Percentiles rank a stretch among this genome's conserved stretches.
Conservation (phyloP, 2,329 filamentous ascomycete species). For the Akanthomyces muscarius region DNA sequence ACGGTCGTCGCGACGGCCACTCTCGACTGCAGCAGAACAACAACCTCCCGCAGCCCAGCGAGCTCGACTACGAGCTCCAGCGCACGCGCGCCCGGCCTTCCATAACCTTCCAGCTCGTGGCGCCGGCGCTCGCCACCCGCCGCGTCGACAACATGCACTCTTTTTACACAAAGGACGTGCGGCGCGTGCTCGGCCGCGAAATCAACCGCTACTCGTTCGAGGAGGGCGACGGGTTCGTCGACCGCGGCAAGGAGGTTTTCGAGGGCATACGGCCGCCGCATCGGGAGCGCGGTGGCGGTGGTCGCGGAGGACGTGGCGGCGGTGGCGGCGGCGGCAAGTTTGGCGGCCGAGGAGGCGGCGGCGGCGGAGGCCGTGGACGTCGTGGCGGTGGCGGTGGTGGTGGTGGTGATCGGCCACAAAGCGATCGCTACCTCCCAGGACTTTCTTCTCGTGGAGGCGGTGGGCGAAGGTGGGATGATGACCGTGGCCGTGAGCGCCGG, state of each 20-base stretch:
- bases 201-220: constrained; percentile 73
- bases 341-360: constrained; percentile 23
- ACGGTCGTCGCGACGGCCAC: background rate
- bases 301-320: constrained; percentile 27
- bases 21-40: background rate
- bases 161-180: constrained; percentile 41
- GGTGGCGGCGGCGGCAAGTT: constrained; percentile 23
- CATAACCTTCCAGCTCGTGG: constrained; percentile 53
- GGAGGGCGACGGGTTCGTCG: constrained; percentile 60
- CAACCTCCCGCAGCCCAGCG: constrained; percentile 10
- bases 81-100: constrained; percentile 40
- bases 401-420: constrained; percentile 24
- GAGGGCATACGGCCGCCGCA: constrained; percentile 59
- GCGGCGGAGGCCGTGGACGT: constrained; percentile 22
- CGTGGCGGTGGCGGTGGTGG: constrained; percentile 19
- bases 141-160: constrained; percentile 57
- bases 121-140: constrained; percentile 57
- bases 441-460: constrained; percentile 21
- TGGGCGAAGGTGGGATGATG: constrained; percentile 21
- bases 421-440: constrained; percentile 33
- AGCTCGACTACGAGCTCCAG: constrained; percentile 8
- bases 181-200: constrained; percentile 41
- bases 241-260: constrained; percentile 68
- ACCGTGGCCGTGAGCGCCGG: constrained; percentile 12
- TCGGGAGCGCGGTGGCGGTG: constrained; percentile 36